Evolutionary conservation across 1,139 yeast species (phyloP).

Genomic region (Taiozyma sp.): DNA sequence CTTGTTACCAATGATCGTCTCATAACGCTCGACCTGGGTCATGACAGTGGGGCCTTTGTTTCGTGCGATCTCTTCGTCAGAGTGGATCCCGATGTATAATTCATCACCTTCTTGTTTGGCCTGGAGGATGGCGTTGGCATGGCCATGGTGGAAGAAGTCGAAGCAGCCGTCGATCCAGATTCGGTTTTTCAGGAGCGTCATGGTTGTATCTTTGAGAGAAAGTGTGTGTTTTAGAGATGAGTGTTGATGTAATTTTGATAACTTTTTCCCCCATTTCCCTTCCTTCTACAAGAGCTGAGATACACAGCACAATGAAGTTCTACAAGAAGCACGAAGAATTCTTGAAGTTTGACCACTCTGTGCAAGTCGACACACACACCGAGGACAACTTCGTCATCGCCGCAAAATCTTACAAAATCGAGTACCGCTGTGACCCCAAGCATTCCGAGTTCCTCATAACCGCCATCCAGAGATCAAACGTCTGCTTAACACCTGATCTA

Average conservation of each 20-base stretch:
- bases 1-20: slow-evolving; percentile 84
- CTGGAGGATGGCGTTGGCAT: slow-evolving; percentile 94
- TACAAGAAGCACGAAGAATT: background rate
- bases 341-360: background rate
- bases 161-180: slow-evolving; percentile 98
- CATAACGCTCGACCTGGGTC: slow-evolving; percentile 71
- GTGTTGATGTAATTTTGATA: background rate
- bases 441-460: background rate
- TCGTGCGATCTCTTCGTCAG: slow-evolving; percentile 75
- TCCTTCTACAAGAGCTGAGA: background rate
- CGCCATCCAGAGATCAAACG: background rate
- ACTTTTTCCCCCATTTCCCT: background rate
- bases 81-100: slow-evolving; percentile 83
- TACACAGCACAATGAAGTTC: background rate
- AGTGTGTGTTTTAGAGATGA: too few relatives aligned
- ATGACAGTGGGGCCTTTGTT: slow-evolving; percentile 96
- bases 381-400: background rate
- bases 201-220: background rate
- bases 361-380: background rate
- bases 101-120: slow-evolving; percentile 78
- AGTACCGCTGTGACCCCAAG: background rate
- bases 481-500: background rate
- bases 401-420: background rate
- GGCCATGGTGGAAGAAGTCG: slow-evolving; percentile 97
- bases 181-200: slow-evolving; percentile 14